Conservation (phyloP, 2,329 filamentous ascomycete species). For the Xenosphaeropsis pyriputrescens region DNA sequence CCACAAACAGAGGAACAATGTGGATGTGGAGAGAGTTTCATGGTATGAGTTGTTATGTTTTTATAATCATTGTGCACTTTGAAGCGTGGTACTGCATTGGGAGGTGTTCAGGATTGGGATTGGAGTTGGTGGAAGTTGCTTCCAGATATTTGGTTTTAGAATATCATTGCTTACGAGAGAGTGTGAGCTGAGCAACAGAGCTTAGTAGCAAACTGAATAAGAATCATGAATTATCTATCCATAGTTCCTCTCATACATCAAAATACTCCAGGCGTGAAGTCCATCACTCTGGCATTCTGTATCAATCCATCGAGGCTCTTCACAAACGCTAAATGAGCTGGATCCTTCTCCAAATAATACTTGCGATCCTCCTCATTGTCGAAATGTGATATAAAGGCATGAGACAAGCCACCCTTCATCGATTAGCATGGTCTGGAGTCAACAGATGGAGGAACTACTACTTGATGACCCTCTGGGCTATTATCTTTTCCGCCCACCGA, state of each 20-base stretch:
- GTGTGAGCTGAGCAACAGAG: too few species aligned
- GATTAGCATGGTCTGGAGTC: not conserved
- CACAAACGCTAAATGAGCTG: conserved; percentile 43
- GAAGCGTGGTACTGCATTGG: not conserved
- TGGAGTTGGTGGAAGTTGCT: too few species aligned
- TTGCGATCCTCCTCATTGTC: conserved; percentile 47
- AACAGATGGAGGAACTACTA: conserved; percentile 18
- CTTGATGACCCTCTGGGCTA: conserved; percentile 41
- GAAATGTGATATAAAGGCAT: conserved; percentile 56
- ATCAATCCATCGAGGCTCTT: conserved; percentile 29
- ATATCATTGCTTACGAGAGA: too few species aligned
- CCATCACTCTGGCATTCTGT: conserved; percentile 37
- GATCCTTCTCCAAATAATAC: conserved; percentile 53
- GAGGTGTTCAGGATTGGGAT: conserved; percentile 13
- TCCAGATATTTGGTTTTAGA: too few species aligned
- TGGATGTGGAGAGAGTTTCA: conserved; percentile 93
- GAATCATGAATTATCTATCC: too few species aligned
- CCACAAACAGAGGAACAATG: conserved; percentile 68
- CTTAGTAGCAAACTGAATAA: too few species aligned
- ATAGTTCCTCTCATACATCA: conserved; percentile 9
- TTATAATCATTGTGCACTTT: conserved; percentile 12
- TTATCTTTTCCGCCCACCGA: conserved; percentile 45
- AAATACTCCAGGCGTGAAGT: conserved; percentile 38
- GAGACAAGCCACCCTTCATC: conserved; percentile 41
- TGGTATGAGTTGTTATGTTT: conserved; percentile 37